Evolutionary conservation across 1,284 basidiomycete species (phyloP), one percentile per base, ranked within the genome.

Genomic region (Rhodotorula sp.): DNA sequence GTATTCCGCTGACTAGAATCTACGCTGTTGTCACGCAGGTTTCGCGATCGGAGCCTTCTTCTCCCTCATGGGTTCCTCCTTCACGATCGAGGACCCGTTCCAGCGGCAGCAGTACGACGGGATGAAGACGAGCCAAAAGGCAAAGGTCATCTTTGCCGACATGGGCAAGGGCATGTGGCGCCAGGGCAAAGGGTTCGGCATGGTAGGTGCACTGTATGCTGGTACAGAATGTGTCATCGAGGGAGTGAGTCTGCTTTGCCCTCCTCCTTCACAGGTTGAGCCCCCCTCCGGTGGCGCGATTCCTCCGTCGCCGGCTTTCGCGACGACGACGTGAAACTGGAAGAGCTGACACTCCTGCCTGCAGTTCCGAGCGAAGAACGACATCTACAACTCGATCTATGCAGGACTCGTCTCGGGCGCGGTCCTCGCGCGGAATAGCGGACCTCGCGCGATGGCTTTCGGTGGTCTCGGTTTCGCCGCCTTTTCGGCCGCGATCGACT

Each of bases 151-250:
- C 55, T 92, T 98, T 82, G 92, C 89, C 79, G 95, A 98, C 76
- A 98, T 97, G 89, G 95, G 95, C 0, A 88, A 86, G 75, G 89
- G 89, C 59, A 97, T 98, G 93, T 95, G 88, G 87, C 85, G 86
- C 47, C 90, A 86, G 65, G 95, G 95, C 19, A 93, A 90, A 80
- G 91, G 93, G 0, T 98, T 98, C 79, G 95, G 89, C 1, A 97
- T 95, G 83, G 92, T 99, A 60, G 95, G 95, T 23, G 92, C 91
- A 8, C 79, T 99, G 61, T 99, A 93, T 81, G 89, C 92, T 23
- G 94, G 95, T 45, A 88, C 93, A 21, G 97, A 99, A 83, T 99
- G 95, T 79, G 89, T 93, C 73, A 91, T 98, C 70, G 95, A 99
- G 84, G 92, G 90, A 72, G 95, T 93, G 81, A 82, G 94, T 88